Percentiles rank a stretch among this genome's conserved stretches.
These are phyloP conservation scores for Xerocomellus amylosporus DNA, from an alignment of 768 basidiomycete species.

Conservation along the genomic window DNA sequence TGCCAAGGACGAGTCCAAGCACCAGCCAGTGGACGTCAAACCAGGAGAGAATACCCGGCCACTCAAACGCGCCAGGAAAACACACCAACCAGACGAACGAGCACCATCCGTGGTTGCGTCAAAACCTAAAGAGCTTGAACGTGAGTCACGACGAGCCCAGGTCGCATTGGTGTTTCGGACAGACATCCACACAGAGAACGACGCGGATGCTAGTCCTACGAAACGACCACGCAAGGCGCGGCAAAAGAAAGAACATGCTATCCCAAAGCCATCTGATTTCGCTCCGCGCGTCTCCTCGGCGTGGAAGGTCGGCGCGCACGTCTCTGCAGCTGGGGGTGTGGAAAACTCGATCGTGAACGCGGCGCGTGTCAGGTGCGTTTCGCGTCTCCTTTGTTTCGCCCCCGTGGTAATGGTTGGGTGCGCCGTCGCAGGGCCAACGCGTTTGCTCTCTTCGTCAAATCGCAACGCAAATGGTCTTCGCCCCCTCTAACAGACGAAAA, in stretches of 20 bases:
- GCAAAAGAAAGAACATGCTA: conserved; percentile 7
- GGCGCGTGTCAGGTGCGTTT: conserved; percentile 59
- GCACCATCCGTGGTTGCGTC: too few relatives aligned
- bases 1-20: background rate
- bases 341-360: conserved; percentile 73
- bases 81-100: background rate
- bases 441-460: conserved; percentile 82
- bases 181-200: background rate
- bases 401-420: background rate
- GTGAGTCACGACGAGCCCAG: conserved; percentile 10
- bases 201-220: background rate
- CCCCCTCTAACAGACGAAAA: conserved; percentile 53
- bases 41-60: conserved; percentile 1
- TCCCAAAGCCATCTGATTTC: conserved; percentile 29
- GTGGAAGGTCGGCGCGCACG: conserved; percentile 83
- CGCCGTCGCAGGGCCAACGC: conserved; percentile 63
- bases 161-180: background rate
- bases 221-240: conserved; percentile 7
- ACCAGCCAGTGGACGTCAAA: background rate
- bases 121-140: too few relatives aligned
- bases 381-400: background rate
- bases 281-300: conserved; percentile 30
- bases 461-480: conserved; percentile 77
- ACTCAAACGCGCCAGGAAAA: conserved; percentile 16
- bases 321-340: conserved; percentile 77